Base-by-base conservation (phyloP, 495 filamentous ascomycete species). In the Hypoxylon crocopeplum region DNA sequence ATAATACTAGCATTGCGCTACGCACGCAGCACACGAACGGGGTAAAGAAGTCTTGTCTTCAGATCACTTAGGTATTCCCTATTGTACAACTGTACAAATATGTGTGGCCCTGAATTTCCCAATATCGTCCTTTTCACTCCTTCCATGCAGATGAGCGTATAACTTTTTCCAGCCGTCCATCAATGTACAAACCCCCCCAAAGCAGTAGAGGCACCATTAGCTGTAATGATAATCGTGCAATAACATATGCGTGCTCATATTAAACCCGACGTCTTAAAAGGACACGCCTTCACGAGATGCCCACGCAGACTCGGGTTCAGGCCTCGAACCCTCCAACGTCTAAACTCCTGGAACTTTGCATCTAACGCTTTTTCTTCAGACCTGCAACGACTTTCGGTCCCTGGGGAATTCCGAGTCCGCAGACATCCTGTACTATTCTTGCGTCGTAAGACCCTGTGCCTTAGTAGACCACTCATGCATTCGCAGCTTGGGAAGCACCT, bases 401-500 rank as follows among this genome's bases (percentile, higher is more conserved):
- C 29, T 4, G 21, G 12, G 29, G 38, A 38, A 38, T 50, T 47
- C 25, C 44, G 30, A 59, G 38, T 41, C 34, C 27, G 7, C 17
- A 40, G 38, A 47, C 21, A 45, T n/a, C n/a, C 37, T 15, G 5
- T 30, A 37, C 25, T 22, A 16, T 41, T 27, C 54, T 36, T 3
- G 24, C 20, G 33, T 39, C 41, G 7, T 48, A 32, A 55, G 19
- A 41, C 25, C 16, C 17, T 1, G 34, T 16, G 25, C n/a, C 15
- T 37, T 5, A 22, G 17, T 17, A 25, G 7, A 16, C 11, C 20
- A 7, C 30, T 76, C 60, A 79, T 34, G 70, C 75, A 45, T 74
- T 78, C 16, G 76, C 50, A 7, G 68, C 39, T 62, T 81, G 77
- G 12, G 75, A 60, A 39, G 69, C 59, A 22, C 79, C 76, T 40